Evolutionary conservation across 768 basidiomycete genomes (phyloP).

Genomic region (Boletus fagicola): DNA sequence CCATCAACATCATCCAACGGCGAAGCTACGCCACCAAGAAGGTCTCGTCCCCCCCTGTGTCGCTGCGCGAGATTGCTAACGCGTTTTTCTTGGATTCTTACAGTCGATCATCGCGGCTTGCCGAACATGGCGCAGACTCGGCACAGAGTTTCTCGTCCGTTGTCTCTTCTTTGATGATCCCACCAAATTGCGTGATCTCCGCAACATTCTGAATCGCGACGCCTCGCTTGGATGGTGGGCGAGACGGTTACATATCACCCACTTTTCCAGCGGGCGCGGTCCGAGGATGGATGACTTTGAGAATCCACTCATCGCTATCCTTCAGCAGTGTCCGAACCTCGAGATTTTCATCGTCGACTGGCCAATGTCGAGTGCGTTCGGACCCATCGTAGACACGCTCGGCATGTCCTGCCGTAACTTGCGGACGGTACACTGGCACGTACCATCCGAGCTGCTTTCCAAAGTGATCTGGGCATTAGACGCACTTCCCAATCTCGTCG

Average conservation of each 20-base stretch:
- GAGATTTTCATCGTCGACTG: slow-evolving; percentile 70
- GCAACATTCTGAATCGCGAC: slow-evolving; percentile 48
- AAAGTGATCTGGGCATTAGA: slow-evolving; percentile 74
- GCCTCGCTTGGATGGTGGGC: slow-evolving; percentile 69
- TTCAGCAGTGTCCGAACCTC: slow-evolving; percentile 68
- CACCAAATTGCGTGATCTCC: slow-evolving; percentile 50
- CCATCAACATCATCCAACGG: slow-evolving; percentile 54
- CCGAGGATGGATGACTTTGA: slow-evolving; percentile 50
- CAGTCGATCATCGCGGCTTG: slow-evolving; percentile 72
- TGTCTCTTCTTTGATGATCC: slow-evolving; percentile 68
- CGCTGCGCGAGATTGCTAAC: not conserved
- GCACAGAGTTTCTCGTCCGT: slow-evolving; percentile 64
- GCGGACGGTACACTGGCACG: slow-evolving; percentile 59
- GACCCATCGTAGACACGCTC: slow-evolving; percentile 63
- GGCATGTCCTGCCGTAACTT: slow-evolving; percentile 50
- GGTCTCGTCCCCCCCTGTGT: slow-evolving; percentile 33
- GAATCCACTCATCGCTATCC: slow-evolving; percentile 53
- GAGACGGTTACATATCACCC: slow-evolving; percentile 64
- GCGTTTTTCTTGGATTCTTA: not conserved
- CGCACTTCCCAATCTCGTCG: slow-evolving; percentile 54
- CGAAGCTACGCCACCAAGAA: slow-evolving; percentile 66
- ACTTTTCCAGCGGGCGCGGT: slow-evolving; percentile 43
- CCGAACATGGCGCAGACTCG: slow-evolving; percentile 58
- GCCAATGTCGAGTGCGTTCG: slow-evolving; percentile 58
- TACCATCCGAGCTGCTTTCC: slow-evolving; percentile 52